Conservation (phyloP, 2,329 filamentous ascomycete species). For the Periconia macrospinosa region DNA sequence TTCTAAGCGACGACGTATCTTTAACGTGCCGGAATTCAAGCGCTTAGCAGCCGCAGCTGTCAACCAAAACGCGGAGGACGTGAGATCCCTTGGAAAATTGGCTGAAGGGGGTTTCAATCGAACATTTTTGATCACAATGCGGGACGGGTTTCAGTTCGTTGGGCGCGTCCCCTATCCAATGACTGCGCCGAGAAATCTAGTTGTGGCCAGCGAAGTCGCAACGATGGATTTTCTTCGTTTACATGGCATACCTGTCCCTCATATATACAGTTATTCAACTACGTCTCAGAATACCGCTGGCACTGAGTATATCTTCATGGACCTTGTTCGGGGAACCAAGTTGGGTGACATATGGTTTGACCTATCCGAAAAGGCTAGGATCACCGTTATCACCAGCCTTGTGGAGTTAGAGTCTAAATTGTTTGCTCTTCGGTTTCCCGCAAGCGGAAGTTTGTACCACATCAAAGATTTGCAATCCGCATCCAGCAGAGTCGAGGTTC, state of each 20-base stretch:
- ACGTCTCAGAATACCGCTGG: conserved; percentile 41
- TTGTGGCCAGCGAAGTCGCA: conserved; percentile 44
- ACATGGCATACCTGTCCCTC: conserved; percentile 40
- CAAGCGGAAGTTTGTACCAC: conserved; percentile 38
- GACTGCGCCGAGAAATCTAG: conserved; percentile 24
- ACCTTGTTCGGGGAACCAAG: conserved; percentile 36
- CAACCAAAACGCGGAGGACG: conserved; percentile 18
- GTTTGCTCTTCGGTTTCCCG: conserved; percentile 29
- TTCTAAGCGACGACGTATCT: conserved; percentile 16
- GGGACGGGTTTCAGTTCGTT: conserved; percentile 27
- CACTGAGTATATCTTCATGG: conserved; percentile 45
- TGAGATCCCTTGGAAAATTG: conserved; percentile 25
- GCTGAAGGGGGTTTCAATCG: conserved; percentile 30
- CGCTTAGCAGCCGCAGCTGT: conserved; percentile 30
- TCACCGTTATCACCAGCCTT: conserved; percentile 24
- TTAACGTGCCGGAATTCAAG: conserved; percentile 25
- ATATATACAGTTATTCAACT: conserved; percentile 39
- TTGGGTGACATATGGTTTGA: conserved; percentile 39
- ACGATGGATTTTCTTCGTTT: conserved; percentile 39
- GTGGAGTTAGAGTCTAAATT: conserved; percentile 33
- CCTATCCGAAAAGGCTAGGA: conserved; percentile 23
- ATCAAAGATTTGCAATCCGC: conserved; percentile 15
- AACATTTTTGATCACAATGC: conserved; percentile 26
- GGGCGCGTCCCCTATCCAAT: conserved; percentile 26
- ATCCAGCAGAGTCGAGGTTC: conserved; percentile 16